phyloP scores from a whole-genome alignment of 2,329 filamentous ascomycete species.

The Cladosporium sp. region DNA sequence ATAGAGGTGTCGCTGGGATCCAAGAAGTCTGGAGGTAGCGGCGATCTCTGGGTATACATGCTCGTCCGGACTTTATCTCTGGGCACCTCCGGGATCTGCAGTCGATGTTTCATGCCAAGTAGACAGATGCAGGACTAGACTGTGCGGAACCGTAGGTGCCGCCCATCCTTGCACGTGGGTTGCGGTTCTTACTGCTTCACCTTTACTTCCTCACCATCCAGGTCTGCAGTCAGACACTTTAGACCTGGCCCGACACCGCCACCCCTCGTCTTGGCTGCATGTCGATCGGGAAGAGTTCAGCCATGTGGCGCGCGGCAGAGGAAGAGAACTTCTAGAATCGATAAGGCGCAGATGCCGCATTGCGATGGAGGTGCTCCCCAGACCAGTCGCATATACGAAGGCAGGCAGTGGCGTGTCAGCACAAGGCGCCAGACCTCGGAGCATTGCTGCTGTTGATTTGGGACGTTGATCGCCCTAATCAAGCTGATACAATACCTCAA shows the following conservation, averaged over 20 bases:
- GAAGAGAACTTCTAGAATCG: background rate
- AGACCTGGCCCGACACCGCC: background rate
- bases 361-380: too few species aligned
- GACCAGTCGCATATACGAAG: too few species aligned
- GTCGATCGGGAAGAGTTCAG: background rate
- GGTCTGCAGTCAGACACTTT: background rate
- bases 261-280: background rate
- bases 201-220: background rate
- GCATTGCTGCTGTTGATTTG: too few species aligned
- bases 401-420: too few species aligned
- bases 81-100: constrained; percentile 5
- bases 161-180: background rate
- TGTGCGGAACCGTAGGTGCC: background rate
- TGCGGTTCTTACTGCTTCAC: background rate
- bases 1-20: background rate
- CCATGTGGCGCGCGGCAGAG: background rate
- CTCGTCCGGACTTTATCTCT: background rate
- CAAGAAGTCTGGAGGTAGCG: background rate
- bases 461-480: too few species aligned
- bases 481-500: too few species aligned
- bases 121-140: background rate
- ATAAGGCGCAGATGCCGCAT: background rate
- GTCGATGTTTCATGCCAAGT: constrained; percentile 9
- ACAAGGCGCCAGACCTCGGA: too few species aligned
- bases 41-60: background rate